Evolutionary conservation across 371 early-diverging fungal species (phyloP).

Genomic region (Conidiobolus incongruus): DNA sequence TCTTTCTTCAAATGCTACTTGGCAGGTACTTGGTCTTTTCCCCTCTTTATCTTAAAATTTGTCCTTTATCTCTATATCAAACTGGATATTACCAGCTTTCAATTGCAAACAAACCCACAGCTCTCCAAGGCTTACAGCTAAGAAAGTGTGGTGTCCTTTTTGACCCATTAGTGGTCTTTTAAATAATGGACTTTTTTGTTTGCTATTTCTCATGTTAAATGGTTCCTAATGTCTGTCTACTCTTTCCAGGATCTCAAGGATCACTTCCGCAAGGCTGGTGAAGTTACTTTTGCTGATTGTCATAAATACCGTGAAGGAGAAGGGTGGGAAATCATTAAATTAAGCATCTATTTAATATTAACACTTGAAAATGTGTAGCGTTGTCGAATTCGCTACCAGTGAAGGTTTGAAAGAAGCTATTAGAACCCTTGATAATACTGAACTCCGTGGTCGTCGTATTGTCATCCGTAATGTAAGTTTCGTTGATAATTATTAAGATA

Average conservation of each 20-base stretch:
- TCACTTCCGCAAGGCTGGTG: conserved; percentile 83
- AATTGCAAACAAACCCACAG: conserved; percentile 3
- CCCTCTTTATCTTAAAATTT: conserved; percentile 4
- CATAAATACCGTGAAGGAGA: conserved; percentile 56
- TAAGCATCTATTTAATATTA: neutral
- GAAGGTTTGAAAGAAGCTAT: conserved; percentile 73
- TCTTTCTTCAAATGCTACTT: conserved; percentile 43
- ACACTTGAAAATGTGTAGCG: conserved; percentile 17
- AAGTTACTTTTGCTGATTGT: conserved; percentile 81
- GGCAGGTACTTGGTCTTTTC: conserved; percentile 37
- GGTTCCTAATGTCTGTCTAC: conserved; percentile 8
- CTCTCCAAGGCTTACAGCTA: neutral
- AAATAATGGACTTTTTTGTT: conserved; percentile 5
- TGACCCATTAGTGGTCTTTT: no score
- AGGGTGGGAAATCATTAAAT: conserved; percentile 39
- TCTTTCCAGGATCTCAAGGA: conserved; percentile 81
- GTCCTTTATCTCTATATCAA: conserved; percentile 4
- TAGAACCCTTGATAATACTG: conserved; percentile 61
- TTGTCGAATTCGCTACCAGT: conserved; percentile 68
- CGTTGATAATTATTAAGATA: no score
- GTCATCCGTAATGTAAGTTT: conserved; percentile 44
- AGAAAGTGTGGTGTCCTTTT: neutral
- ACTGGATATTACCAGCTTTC: neutral
- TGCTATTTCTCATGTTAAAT: neutral
- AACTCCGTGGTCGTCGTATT: conserved; percentile 59